Percentiles rank a stretch among this genome's conserved stretches.
Evolutionary conservation across 805 yeast species (phyloP).

Genomic region (Helenozyma baotianmanensis): DNA sequence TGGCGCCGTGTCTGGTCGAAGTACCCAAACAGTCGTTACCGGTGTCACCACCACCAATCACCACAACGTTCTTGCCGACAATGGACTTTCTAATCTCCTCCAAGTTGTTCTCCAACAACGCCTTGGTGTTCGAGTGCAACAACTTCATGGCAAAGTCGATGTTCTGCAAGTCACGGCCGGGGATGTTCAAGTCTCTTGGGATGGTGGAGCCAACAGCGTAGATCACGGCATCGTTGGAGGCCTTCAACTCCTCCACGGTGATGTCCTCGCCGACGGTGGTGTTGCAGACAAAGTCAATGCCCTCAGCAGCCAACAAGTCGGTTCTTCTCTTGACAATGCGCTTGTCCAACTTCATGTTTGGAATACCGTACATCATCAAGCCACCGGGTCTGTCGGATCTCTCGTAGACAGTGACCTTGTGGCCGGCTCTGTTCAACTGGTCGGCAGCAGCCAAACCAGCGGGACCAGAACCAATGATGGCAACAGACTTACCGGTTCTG

Average conservation of each 20-base stretch:
- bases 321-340: conserved; percentile 88
- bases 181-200: conserved; percentile 91
- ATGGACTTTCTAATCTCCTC: conserved; percentile 68
- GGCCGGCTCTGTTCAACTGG: conserved; percentile 96
- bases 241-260: conserved; percentile 62
- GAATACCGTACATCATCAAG: conserved; percentile 96
- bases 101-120: conserved; percentile 75
- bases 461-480: conserved; percentile 94
- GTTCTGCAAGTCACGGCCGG: conserved; percentile 87
- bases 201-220: conserved; percentile 94
- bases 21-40: conserved; percentile 99
- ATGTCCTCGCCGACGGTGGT: conserved; percentile 84
- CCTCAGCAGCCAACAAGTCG: conserved; percentile 86
- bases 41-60: conserved; percentile 99
- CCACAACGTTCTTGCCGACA: conserved; percentile 86
- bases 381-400: conserved; percentile 97
- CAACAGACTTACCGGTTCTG: conserved; percentile 83
- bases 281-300: conserved; percentile 71
- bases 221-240: conserved; percentile 73
- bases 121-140: conserved; percentile 83
- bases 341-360: conserved; percentile 97
- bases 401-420: conserved; percentile 84
- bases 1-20: conserved; percentile 94
- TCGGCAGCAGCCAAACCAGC: conserved; percentile 97
- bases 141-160: conserved; percentile 94